Conservation (phyloP, 148 eudicot species). For the Cornus florida region DNA sequence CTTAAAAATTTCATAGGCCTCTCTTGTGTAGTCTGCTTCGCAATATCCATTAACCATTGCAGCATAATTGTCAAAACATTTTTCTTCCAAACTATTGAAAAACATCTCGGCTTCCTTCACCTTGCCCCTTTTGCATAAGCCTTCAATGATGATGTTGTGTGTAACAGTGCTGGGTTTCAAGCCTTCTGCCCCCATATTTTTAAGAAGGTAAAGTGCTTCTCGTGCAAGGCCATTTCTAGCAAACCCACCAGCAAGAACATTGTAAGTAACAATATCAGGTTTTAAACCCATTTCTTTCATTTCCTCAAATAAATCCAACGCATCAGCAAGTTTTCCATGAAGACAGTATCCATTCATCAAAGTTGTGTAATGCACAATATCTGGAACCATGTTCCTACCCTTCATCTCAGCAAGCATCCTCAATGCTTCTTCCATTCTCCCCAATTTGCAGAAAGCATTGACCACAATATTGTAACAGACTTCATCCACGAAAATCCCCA, state of each 20-base stretch:
- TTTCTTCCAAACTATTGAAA: too few species aligned
- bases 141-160: slow-evolving; percentile 56
- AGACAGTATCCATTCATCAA: slow-evolving; percentile 60
- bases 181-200: slow-evolving; percentile 49
- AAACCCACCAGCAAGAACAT: slow-evolving; percentile 59
- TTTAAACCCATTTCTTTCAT: slow-evolving; percentile 44
- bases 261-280: slow-evolving; percentile 55
- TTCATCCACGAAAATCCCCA: slow-evolving; percentile 51
- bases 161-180: slow-evolving; percentile 41
- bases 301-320: slow-evolving; percentile 37
- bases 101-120: slow-evolving; percentile 59
- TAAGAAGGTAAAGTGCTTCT: slow-evolving; percentile 30
- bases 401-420: slow-evolving; percentile 58
- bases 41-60: slow-evolving; percentile 65
- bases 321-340: slow-evolving; percentile 45
- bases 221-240: slow-evolving; percentile 40
- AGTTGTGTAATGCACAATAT: slow-evolving; percentile 72
- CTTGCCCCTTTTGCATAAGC: slow-evolving; percentile 53
- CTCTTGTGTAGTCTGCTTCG: slow-evolving; percentile 31
- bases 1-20: slow-evolving; percentile 41
- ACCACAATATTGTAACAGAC: slow-evolving; percentile 49
- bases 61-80: too few species aligned
- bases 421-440: slow-evolving; percentile 54
- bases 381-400: slow-evolving; percentile 40
- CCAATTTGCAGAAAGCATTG: slow-evolving; percentile 54